A percentile compares a stretch with the other conserved stretches of the same genome.
Conservation (phyloP, 169 alveolate species). For the Plasmodium reichenowi region DNA sequence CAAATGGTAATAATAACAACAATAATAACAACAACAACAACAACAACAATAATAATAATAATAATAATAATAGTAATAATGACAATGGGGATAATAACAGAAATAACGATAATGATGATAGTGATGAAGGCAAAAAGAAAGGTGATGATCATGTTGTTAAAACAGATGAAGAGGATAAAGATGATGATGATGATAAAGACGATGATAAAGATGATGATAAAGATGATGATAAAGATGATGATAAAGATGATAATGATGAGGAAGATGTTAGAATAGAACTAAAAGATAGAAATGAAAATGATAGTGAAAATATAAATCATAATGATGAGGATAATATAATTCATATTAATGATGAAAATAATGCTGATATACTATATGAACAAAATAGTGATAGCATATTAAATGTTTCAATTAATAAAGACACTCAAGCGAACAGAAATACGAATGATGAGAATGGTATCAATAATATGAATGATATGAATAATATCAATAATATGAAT, state of each 20-base stretch:
- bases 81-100: neutral
- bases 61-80: neutral
- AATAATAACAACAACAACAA: neutral
- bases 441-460: neutral
- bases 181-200: neutral
- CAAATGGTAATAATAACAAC: neutral
- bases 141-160: neutral
- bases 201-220: neutral
- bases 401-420: too few species aligned
- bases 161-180: neutral
- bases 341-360: neutral
- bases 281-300: neutral
- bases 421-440: neutral
- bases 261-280: neutral
- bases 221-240: neutral
- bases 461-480: neutral
- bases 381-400: neutral
- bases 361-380: neutral
- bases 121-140: neutral
- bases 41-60: neutral
- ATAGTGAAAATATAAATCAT: neutral
- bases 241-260: neutral
- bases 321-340: conserved; percentile 1
- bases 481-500: neutral
- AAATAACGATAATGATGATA: neutral